A percentile compares a stretch with the other conserved stretches of the same genome.
Evolutionary conservation across 2,329 filamentous ascomycete species (phyloP).

Genomic region (Plenodomus tracheiphilus): DNA sequence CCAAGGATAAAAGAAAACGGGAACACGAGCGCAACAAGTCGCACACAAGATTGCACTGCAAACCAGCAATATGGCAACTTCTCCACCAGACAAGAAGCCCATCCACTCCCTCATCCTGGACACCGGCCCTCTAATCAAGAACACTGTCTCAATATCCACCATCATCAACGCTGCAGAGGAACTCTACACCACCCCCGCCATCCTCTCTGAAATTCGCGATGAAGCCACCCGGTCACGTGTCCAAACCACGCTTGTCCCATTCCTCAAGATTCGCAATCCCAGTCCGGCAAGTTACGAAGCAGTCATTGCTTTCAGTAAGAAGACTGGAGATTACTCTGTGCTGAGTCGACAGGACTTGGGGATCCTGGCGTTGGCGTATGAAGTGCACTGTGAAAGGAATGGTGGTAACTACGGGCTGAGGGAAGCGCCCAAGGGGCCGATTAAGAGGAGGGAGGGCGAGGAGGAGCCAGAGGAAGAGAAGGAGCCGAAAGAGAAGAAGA

Average conservation of each 20-base stretch:
- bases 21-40: neutral
- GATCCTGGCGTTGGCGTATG: slow-evolving; percentile 86
- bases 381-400: slow-evolving; percentile 89
- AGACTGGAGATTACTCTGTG: slow-evolving; percentile 86
- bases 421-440: slow-evolving; percentile 76
- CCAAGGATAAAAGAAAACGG: no score
- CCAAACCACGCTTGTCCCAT: slow-evolving; percentile 82
- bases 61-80: neutral
- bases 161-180: slow-evolving; percentile 74
- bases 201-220: slow-evolving; percentile 87
- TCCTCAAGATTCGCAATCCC: slow-evolving; percentile 77
- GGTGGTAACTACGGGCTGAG: slow-evolving; percentile 86
- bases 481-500: slow-evolving; percentile 19
- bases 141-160: slow-evolving; percentile 82
- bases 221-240: slow-evolving; percentile 77
- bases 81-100: slow-evolving; percentile 56
- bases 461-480: slow-evolving; percentile 13
- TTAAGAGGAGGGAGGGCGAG: slow-evolving; percentile 58
- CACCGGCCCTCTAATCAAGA: slow-evolving; percentile 90
- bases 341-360: slow-evolving; percentile 88
- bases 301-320: slow-evolving; percentile 81
- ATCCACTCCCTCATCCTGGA: slow-evolving; percentile 87
- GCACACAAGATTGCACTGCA: neutral
- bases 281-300: slow-evolving; percentile 76
- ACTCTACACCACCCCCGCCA: slow-evolving; percentile 72